Percentiles rank a stretch among this genome's conserved stretches.
These are phyloP conservation scores for Microcyclospora tardicrescens DNA, from an alignment of 2,329 filamentous ascomycete species.

Conservation along the genomic window DNA sequence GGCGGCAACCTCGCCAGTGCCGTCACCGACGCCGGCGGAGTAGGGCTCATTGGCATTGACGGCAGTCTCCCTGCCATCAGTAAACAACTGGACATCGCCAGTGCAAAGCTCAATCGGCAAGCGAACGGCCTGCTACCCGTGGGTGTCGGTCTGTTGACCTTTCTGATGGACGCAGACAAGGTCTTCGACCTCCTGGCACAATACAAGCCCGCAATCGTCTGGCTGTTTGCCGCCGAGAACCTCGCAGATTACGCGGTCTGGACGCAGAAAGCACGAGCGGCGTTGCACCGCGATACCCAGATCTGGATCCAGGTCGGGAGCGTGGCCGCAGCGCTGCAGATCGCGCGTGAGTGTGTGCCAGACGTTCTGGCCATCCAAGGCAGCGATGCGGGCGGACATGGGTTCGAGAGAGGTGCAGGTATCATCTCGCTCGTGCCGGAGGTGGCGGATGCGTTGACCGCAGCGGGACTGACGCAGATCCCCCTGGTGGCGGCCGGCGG, in stretches of 20 bases:
- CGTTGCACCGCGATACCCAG: conserved; percentile 26
- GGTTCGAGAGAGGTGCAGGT: conserved; percentile 41
- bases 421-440: conserved; percentile 48
- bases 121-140: conserved; percentile 34
- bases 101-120: conserved; percentile 26
- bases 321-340: conserved; percentile 41
- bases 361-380: conserved; percentile 52
- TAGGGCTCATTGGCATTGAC: conserved; percentile 35
- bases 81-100: conserved; percentile 13
- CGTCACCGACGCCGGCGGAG: conserved; percentile 41
- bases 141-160: conserved; percentile 50
- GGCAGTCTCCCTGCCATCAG: conserved; percentile 26
- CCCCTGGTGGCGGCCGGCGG: conserved; percentile 45
- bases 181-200: conserved; percentile 33
- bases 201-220: conserved; percentile 43
- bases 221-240: conserved; percentile 51
- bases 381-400: conserved; percentile 52
- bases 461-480: conserved; percentile 18
- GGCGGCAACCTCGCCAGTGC: conserved; percentile 39
- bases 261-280: conserved; percentile 20
- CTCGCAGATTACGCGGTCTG: conserved; percentile 26
- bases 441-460: conserved; percentile 34
- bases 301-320: conserved; percentile 52
- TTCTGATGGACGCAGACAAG: conserved; percentile 42
- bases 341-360: conserved; percentile 32